Evolutionary conservation across 1,284 basidiomycete genomes (phyloP).

Genomic region (Ganoderma resinaceum): DNA sequence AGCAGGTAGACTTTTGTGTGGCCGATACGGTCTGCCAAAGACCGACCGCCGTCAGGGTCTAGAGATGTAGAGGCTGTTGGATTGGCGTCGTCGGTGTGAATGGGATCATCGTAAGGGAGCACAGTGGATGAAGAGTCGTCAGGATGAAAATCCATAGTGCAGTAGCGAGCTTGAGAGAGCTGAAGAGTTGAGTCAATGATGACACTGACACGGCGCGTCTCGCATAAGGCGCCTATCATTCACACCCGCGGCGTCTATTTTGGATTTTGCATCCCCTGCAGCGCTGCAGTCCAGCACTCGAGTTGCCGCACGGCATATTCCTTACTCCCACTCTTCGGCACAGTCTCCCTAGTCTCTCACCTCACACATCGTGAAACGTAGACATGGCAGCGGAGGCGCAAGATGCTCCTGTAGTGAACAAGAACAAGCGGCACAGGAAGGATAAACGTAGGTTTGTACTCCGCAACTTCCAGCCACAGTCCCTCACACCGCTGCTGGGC

Average conservation of each 20-base stretch:
- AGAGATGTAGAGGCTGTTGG: slow-evolving; percentile 49
- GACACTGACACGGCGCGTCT: background rate
- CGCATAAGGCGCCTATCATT: background rate
- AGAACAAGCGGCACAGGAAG: slow-evolving; percentile 90
- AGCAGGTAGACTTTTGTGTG: slow-evolving; percentile 73
- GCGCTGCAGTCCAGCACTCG: too few species aligned
- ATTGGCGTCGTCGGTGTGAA: slow-evolving; percentile 48
- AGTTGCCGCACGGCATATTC: background rate
- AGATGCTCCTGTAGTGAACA: slow-evolving; percentile 61
- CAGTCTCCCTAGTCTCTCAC: background rate
- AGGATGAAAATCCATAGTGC: slow-evolving; percentile 47
- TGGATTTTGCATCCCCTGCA: background rate
- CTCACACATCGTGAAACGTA: background rate
- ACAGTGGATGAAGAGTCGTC: slow-evolving; percentile 24
- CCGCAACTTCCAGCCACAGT: background rate
- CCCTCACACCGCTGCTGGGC: slow-evolving; percentile 14
- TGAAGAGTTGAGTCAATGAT: background rate
- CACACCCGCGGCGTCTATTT: background rate
- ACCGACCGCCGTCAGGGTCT: slow-evolving; percentile 30
- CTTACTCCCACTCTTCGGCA: too few species aligned
- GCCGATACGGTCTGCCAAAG: slow-evolving; percentile 70
- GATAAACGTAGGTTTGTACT: slow-evolving; percentile 78
- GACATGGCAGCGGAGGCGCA: slow-evolving; percentile 52
- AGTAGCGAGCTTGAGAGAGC: background rate
- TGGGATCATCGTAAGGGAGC: slow-evolving; percentile 58